Percentiles rank a stretch among this genome's conserved stretches.
These are phyloP conservation scores for Flaveria linearis DNA, from an alignment of 129 eudicot genomes.

Conservation along the genomic window DNA sequence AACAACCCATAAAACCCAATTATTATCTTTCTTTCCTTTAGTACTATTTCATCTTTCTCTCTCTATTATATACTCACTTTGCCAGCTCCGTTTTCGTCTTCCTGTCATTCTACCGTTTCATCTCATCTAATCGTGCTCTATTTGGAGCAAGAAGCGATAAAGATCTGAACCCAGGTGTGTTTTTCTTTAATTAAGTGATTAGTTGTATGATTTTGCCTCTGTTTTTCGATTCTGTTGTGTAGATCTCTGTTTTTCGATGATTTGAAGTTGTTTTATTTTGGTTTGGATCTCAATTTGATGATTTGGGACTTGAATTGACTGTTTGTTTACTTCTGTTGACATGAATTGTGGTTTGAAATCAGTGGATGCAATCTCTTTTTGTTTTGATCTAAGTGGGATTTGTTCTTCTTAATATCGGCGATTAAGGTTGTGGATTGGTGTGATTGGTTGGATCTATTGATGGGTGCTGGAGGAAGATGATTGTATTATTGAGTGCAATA, in stretches of 20 bases:
- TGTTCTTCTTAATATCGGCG: neutral
- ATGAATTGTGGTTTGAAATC: neutral
- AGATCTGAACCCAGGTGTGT: constrained; percentile 41
- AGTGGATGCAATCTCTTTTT: too few species aligned
- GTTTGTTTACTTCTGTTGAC: constrained; percentile 19
- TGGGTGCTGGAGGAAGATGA: constrained; percentile 9
- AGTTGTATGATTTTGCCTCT: constrained; percentile 5
- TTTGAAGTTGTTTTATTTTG: neutral
- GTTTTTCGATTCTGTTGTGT: constrained; percentile 12
- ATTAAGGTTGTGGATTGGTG: neutral
- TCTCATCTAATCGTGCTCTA: constrained; percentile 30
- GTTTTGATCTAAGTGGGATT: too few species aligned
- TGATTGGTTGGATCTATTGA: constrained; percentile 28
- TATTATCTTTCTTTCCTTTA: constrained; percentile 33
- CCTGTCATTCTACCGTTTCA: constrained; percentile 28
- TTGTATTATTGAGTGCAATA: neutral
- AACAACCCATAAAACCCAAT: constrained; percentile 30
- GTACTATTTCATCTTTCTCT: constrained; percentile 26
- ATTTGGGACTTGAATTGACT: constrained; percentile 25
- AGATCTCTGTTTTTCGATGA: constrained; percentile 23
- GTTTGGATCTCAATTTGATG: constrained; percentile 34
- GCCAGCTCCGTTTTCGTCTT: constrained; percentile 43
- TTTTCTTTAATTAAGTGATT: constrained; percentile 11
- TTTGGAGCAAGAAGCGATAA: constrained; percentile 14
- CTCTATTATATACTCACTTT: constrained; percentile 28